Conservation (phyloP, 768 basidiomycete species). For the Lactifluus subvellereus region DNA sequence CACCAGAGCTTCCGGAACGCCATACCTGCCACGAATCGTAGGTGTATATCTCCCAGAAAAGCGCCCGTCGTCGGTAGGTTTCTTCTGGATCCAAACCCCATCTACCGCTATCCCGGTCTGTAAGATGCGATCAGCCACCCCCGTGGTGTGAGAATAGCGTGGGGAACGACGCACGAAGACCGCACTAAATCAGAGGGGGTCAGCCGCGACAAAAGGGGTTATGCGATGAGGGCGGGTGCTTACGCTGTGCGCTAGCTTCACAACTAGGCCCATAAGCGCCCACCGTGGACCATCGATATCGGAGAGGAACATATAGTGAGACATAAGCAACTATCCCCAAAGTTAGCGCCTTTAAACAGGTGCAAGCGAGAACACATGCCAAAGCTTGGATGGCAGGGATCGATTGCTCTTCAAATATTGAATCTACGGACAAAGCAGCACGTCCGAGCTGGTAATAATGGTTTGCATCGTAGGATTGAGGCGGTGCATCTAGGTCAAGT, state of each 20-base stretch:
- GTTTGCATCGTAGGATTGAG: constrained; percentile 49
- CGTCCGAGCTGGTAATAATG: constrained; percentile 57
- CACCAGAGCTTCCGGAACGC: not conserved
- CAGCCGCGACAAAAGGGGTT: constrained; percentile 23
- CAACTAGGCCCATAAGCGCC: constrained; percentile 64
- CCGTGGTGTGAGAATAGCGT: constrained; percentile 30
- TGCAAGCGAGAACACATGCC: constrained; percentile 35
- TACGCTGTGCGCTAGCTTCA: constrained; percentile 66
- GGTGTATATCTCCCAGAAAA: constrained; percentile 61
- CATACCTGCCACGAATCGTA: constrained; percentile 69
- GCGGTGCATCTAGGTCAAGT: constrained; percentile 51
- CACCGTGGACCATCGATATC: constrained; percentile 54
- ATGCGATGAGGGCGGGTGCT: constrained; percentile 26
- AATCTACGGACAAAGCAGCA: constrained; percentile 54
- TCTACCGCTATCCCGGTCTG: constrained; percentile 63
- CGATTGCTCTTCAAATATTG: constrained; percentile 58
- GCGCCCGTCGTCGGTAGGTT: constrained; percentile 50
- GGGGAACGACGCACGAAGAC: constrained; percentile 49
- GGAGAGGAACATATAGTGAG: constrained; percentile 43
- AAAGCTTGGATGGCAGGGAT: constrained; percentile 60
- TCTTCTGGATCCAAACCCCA: constrained; percentile 56
- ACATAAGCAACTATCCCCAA: constrained; percentile 48
- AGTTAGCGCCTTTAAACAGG: constrained; percentile 24
- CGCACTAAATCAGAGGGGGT: constrained; percentile 18
- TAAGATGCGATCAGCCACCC: constrained; percentile 17